A percentile compares a stretch with the other conserved stretches of the same genome.
phyloP scores from a whole-genome alignment of 208 protist genomes.

The Crithidia sp. region DNA sequence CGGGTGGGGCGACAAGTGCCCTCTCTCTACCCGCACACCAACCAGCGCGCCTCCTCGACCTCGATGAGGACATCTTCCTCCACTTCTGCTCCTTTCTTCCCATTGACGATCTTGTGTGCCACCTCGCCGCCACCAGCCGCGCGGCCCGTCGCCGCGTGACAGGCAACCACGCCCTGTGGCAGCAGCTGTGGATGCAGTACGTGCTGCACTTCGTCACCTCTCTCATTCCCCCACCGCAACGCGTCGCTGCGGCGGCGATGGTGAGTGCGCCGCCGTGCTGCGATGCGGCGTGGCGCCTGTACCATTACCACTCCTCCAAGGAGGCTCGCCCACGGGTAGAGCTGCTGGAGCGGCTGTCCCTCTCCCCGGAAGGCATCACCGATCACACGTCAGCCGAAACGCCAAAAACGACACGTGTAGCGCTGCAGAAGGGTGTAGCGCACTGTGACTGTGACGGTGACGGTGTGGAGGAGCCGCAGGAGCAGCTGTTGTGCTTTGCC shows the following conservation, averaged over 20 bases:
- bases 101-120: constrained; percentile 20
- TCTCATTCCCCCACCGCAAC: constrained; percentile 12
- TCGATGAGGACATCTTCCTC: constrained; percentile 25
- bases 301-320: constrained; percentile 28
- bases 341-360: constrained; percentile 23
- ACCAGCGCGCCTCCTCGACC: constrained; percentile 7
- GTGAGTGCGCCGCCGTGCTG: not conserved
- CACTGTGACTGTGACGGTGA: no score
- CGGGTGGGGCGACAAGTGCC: no score
- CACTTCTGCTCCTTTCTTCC: constrained; percentile 34
- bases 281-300: constrained; percentile 22
- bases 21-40: no score
- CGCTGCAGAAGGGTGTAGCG: not conserved
- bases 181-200: constrained; percentile 40
- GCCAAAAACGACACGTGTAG: not conserved
- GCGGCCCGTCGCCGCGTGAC: constrained; percentile 11
- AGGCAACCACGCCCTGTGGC: constrained; percentile 22
- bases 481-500: constrained; percentile 19
- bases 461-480: not conserved
- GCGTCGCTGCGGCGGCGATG: not conserved
- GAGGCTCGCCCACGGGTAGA: constrained; percentile 24
- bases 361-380: constrained; percentile 13
- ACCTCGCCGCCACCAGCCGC: constrained; percentile 8
- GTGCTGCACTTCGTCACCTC: constrained; percentile 21
- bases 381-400: constrained; percentile 1